These are phyloP conservation scores for Prunus kanzakura DNA, from an alignment of 306 rosid species.

Conservation along the genomic window DNA sequence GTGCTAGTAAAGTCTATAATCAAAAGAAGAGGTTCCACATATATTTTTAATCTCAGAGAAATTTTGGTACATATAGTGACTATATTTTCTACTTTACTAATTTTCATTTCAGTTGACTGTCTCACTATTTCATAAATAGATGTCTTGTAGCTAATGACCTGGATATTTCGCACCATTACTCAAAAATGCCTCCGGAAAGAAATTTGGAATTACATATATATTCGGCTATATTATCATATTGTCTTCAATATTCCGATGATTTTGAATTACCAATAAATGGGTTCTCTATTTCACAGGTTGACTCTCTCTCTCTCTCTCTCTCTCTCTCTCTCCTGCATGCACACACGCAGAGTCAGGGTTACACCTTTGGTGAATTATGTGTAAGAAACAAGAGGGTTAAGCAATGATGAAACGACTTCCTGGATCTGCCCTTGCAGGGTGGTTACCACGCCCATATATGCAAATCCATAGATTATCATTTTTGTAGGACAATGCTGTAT, in stretches of 20 bases:
- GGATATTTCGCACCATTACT: slow-evolving; percentile 53
- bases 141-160: slow-evolving; percentile 30
- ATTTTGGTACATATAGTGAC: slow-evolving; percentile 48
- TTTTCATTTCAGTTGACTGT: slow-evolving; percentile 22
- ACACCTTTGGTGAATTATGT: too few species aligned
- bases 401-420: too few species aligned
- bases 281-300: slow-evolving; percentile 60
- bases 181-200: slow-evolving; percentile 47
- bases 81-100: slow-evolving; percentile 17
- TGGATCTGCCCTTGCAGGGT: too few species aligned
- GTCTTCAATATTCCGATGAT: slow-evolving; percentile 49
- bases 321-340: background rate
- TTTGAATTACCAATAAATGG: slow-evolving; percentile 45
- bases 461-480: too few species aligned
- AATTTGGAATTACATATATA: slow-evolving; percentile 80
- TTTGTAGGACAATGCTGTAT: too few species aligned
- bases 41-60: slow-evolving; percentile 36
- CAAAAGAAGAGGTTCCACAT: slow-evolving; percentile 29
- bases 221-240: slow-evolving; percentile 51
- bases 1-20: slow-evolving; percentile 43
- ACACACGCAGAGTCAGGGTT: background rate
- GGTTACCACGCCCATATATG: too few species aligned
- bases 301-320: background rate
- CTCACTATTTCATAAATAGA: slow-evolving; percentile 16
- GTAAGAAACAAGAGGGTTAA: too few species aligned